Evolutionary conservation across 768 basidiomycete genomes (phyloP).

Genomic region (Inosperma sp.): DNA sequence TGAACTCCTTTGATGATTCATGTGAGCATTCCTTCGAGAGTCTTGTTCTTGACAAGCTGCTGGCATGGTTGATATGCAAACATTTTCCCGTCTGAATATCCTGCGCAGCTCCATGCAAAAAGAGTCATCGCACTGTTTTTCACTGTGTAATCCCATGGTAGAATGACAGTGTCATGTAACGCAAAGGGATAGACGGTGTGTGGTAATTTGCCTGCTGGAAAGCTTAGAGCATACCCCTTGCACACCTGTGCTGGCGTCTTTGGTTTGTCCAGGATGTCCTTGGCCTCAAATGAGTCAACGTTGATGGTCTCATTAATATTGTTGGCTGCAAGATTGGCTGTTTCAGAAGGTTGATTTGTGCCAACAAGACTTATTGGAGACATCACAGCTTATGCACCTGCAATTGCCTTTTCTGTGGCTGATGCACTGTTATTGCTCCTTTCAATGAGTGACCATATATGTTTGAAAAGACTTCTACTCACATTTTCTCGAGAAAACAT

Average conservation of each 20-base stretch:
- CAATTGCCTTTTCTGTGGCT: background rate
- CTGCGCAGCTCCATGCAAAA: background rate
- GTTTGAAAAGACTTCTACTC: background rate
- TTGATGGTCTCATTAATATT: background rate
- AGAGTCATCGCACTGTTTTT: background rate
- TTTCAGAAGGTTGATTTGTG: background rate
- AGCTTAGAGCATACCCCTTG: background rate
- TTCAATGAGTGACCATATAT: background rate
- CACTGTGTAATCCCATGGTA: slow-evolving; percentile 16
- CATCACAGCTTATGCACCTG: background rate
- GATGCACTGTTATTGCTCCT: background rate
- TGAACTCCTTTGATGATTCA: slow-evolving; percentile 8
- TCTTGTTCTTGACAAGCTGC: background rate
- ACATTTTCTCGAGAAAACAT: slow-evolving; percentile 9
- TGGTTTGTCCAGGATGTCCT: background rate
- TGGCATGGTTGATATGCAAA: background rate
- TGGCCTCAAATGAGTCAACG: background rate
- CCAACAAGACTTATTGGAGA: background rate
- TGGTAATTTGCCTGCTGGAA: background rate
- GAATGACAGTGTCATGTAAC: slow-evolving; percentile 11
- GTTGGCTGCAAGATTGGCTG: too few relatives aligned
- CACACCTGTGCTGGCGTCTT: background rate
- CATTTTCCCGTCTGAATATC: background rate
- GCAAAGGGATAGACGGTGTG: slow-evolving; percentile 20
- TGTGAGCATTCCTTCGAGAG: background rate